Evolutionary conservation across 139 green algal species (phyloP), one percentile per base, ranked within the genome.

Genomic region (Spirogloea muscicola): DNA sequence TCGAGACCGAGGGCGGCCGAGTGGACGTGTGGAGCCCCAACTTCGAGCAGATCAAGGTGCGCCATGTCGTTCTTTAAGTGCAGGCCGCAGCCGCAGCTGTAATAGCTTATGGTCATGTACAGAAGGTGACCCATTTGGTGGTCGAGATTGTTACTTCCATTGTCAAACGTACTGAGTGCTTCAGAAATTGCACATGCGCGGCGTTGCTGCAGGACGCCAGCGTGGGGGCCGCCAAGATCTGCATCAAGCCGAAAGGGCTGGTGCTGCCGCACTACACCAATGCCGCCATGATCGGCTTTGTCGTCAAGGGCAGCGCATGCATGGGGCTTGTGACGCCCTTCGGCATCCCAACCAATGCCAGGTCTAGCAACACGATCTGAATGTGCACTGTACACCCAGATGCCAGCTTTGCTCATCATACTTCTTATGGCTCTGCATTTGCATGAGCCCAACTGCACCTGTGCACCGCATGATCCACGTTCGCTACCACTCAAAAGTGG

Each of bases 1-100:
- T 34, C 31, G 65, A 41, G 25, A 39, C 25, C 36, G 34, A n/a
- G 27, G 65, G 65, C 16, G 65, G 65, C n/a, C 52, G 48, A 25
- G 42, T 74, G 21, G 29, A 29, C 31, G 65, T 74, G 18, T 74
- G 65, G 65, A 70, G 42, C 52, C 29, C 34, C 34, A 67, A 39
- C 52, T 74, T 74, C 65, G 18, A 55, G 36, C 65, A 74, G 65
- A 21, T 74, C n/a, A 42, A 74, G 65, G 65, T 74, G n/a, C 21
- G 9, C n/a, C n/a, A n/a, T n/a, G n/a, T n/a, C n/a, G n/a, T n/a
- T n/a, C n/a, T n/a, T n/a, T n/a, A n/a, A n/a, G n/a, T n/a, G n/a
- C n/a, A n/a, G n/a, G n/a, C n/a, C n/a, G n/a, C n/a, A n/a, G n/a
- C n/a, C n/a, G n/a, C n/a, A n/a, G n/a, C n/a, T n/a, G n/a, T n/a